phyloP scores from a whole-genome alignment of 2,329 filamentous ascomycete genomes.

The Penicillium sp. region DNA sequence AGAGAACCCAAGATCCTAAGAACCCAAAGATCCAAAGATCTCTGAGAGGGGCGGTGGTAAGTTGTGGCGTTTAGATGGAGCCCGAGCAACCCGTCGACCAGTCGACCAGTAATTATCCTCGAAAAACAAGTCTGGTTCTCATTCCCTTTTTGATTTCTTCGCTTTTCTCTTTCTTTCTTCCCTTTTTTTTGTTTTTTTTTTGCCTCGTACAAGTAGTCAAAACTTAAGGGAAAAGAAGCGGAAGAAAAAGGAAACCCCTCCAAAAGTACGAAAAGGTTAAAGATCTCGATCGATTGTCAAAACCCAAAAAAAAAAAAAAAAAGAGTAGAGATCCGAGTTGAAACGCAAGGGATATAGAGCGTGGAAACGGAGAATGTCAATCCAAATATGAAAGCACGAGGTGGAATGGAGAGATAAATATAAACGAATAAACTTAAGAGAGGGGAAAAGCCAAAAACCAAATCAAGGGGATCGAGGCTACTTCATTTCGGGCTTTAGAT shows the following conservation, averaged over 20 bases:
- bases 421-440: slow-evolving; percentile 10
- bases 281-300: neutral
- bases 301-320: slow-evolving; percentile 3
- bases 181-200: neutral
- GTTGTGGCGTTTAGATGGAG: slow-evolving; percentile 13
- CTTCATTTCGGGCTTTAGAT: slow-evolving; percentile 23
- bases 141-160: neutral
- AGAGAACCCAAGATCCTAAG: slow-evolving; percentile 3
- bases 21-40: slow-evolving; percentile 13
- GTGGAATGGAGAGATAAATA: slow-evolving; percentile 17
- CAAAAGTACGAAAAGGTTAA: neutral
- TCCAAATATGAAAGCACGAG: slow-evolving; percentile 24
- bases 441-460: slow-evolving; percentile 12
- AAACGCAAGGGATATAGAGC: slow-evolving; percentile 32
- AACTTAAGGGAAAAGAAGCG: neutral
- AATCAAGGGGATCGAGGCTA: slow-evolving; percentile 25
- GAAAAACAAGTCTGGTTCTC: neutral
- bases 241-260: slow-evolving; percentile 3
- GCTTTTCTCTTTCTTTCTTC: neutral
- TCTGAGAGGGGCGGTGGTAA: slow-evolving; percentile 3
- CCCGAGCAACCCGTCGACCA: slow-evolving; percentile 9
- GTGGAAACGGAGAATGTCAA: slow-evolving; percentile 32
- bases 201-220: neutral
- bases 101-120: slow-evolving; percentile 2
- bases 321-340: slow-evolving; percentile 18